These are phyloP conservation scores for Mallotus nudiflorus DNA, from an alignment of 345 rosid species.

Conservation along the genomic window DNA sequence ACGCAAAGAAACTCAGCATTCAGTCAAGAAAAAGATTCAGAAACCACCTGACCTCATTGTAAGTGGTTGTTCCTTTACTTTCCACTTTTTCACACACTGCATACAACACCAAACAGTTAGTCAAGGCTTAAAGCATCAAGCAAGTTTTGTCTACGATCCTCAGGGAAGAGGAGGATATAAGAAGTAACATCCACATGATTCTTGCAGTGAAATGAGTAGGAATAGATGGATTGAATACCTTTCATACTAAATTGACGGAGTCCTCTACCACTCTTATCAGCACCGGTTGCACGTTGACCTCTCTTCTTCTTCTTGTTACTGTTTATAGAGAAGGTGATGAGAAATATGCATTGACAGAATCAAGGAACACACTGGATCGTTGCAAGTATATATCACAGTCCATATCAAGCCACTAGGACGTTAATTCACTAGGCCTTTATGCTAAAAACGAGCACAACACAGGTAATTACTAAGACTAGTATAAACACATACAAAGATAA, in stretches of 20 bases:
- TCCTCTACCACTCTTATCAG: slow-evolving; percentile 97
- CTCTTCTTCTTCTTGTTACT: slow-evolving; percentile 88
- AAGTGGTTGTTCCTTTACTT: slow-evolving; percentile 97
- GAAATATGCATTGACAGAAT: not conserved
- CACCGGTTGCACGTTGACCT: slow-evolving; percentile 82
- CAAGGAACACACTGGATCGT: not conserved
- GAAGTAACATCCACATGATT: slow-evolving; percentile 8
- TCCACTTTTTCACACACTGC: slow-evolving; percentile 98
- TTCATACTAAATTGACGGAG: slow-evolving; percentile 99
- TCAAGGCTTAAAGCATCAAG: slow-evolving; percentile 13
- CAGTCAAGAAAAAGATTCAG: slow-evolving; percentile 8
- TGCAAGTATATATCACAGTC: not conserved
- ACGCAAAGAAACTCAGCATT: not conserved
- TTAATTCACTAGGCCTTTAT: not conserved
- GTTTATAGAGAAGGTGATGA: slow-evolving; percentile 4
- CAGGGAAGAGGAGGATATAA: not conserved
- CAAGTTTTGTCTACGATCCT: slow-evolving; percentile 5
- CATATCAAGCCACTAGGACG: not conserved
- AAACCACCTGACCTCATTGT: slow-evolving; percentile 80
- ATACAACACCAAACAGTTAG: slow-evolving; percentile 17
- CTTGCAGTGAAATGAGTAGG: not conserved
- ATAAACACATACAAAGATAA: not conserved
- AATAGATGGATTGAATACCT: slow-evolving; percentile 48
- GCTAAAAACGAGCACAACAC: not conserved
- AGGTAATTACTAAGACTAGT: not conserved